Percentiles rank a stretch among this genome's conserved stretches.
These are phyloP conservation scores for Gossypium gossypioides DNA, from an alignment of 441 rosid genomes.

Conservation along the genomic window DNA sequence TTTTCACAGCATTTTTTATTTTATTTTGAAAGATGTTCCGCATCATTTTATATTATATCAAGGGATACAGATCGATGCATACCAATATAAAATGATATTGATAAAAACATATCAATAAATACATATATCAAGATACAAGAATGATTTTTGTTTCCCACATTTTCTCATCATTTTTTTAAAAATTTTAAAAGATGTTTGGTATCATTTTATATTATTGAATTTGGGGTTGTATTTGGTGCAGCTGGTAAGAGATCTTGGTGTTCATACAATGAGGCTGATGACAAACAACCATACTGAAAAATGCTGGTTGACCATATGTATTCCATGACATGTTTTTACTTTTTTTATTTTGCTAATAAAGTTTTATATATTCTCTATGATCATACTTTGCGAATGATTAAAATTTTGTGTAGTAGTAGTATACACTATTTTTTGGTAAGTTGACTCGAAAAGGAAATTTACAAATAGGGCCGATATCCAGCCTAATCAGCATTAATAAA, in stretches of 20 bases:
- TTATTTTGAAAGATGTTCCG: too few species aligned
- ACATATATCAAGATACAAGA: neutral
- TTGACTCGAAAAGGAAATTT: too few species aligned
- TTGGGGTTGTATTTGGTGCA: conserved; percentile 20
- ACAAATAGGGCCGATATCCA: too few species aligned
- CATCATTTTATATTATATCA: too few species aligned
- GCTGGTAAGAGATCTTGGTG: conserved; percentile 67
- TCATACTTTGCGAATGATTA: neutral
- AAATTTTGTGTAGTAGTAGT: neutral
- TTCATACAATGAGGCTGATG: conserved; percentile 65
- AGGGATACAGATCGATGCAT: too few species aligned
- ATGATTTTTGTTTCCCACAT: neutral
- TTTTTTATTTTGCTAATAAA: neutral
- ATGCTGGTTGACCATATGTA: neutral
- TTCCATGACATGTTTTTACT: neutral
- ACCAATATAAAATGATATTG: too few species aligned
- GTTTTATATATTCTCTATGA: neutral
- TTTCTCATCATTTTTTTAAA: too few species aligned
- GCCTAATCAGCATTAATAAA: too few species aligned
- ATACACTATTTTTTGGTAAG: too few species aligned
- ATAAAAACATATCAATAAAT: too few species aligned
- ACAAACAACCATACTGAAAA: conserved; percentile 44
- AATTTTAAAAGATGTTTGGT: too few species aligned
- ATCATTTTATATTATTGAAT: neutral
- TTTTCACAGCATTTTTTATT: too few species aligned